Evolutionary conservation across 2,329 filamentous ascomycete genomes (phyloP), one percentile per base, ranked within the genome.

Genomic region (Exserohilum turcica): DNA sequence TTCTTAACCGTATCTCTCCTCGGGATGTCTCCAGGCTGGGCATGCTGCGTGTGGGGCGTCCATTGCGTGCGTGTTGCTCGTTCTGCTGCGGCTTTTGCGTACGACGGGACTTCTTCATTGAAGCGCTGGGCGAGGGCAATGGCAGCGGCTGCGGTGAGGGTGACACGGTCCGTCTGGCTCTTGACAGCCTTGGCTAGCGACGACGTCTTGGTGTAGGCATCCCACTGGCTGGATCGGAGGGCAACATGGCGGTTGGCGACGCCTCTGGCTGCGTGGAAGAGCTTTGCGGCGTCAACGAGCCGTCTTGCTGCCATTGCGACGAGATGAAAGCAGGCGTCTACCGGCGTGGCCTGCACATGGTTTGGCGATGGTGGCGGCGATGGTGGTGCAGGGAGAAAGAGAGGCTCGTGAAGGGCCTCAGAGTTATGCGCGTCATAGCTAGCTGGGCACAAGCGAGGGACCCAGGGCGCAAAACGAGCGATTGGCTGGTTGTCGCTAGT

Each of bases 141-240:
- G 16, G 85, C 85, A 36, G 86, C 86, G 61, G 82, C 80, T 32
- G 81, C 80, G 15, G 85, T 87, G 44, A 86, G 75, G 1, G 84
- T 84, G 43, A 88, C 73, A 49, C 83, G 79, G 57, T 87, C 84
- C 2, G 82, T 83, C 73, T 87, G 85, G 45, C 70, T 78, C 69
- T 85, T 85, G 50, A 87, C 78, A 12, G 83, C 82, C 68, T 84
- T 86, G 24, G 84, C 83, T 42, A 90, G 72, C 27, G 83, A 84
- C 2, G 87, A 89, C 0, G 87, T 89, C 60, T 82, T 80, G 43
- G 77, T 84, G 72, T 84, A 88, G 42, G 84, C 73, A 67, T 88
- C 83, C 63, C 87, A 76, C 70, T 89, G 86, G 48, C 81, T 80
- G 48, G 80, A 78, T 18, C 85, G 84, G 43, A 87, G 79, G 36